These are phyloP conservation scores for Fusarium sacchari DNA, from an alignment of 2,329 filamentous ascomycete genomes.

Conservation along the genomic window DNA sequence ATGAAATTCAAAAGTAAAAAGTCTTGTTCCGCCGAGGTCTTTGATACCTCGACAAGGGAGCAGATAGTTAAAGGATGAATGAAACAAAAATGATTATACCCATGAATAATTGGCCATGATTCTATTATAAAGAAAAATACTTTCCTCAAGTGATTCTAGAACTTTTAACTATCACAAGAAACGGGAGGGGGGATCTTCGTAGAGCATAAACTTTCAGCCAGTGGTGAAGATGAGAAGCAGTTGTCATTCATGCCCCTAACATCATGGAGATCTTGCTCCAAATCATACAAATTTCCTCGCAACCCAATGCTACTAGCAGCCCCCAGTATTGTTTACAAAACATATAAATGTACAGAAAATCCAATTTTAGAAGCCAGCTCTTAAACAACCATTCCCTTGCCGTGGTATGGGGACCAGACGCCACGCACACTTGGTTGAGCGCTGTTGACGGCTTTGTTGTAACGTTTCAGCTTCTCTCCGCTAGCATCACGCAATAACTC, in stretches of 20 bases:
- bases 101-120: conserved; percentile 2
- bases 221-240: conserved; percentile 1
- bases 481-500: conserved; percentile 77
- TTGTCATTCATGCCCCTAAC: conserved; percentile 25
- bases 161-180: not conserved
- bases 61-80: conserved; percentile 40
- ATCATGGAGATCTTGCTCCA: conserved; percentile 37
- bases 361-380: not conserved
- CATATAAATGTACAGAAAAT: conserved; percentile 40
- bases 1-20: conserved; percentile 31
- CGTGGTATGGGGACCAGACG: conserved; percentile 77
- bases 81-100: conserved; percentile 42
- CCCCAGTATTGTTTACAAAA: conserved; percentile 42
- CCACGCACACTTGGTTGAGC: conserved; percentile 74
- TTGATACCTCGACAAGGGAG: conserved; percentile 15
- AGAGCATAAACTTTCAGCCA: not conserved
- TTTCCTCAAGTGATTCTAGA: not conserved
- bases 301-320: conserved; percentile 44
- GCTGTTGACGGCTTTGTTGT: conserved; percentile 72
- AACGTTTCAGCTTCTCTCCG: conserved; percentile 75
- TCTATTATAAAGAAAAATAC: not conserved
- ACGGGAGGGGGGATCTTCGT: not conserved
- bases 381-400: conserved; percentile 65
- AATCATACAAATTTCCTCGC: conserved; percentile 43
- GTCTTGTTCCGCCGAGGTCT: conserved; percentile 4